A percentile compares a stretch with the other conserved stretches of the same genome.
These are phyloP conservation scores for Podaxis pistillaris DNA, from an alignment of 768 basidiomycete genomes.

Conservation along the genomic window DNA sequence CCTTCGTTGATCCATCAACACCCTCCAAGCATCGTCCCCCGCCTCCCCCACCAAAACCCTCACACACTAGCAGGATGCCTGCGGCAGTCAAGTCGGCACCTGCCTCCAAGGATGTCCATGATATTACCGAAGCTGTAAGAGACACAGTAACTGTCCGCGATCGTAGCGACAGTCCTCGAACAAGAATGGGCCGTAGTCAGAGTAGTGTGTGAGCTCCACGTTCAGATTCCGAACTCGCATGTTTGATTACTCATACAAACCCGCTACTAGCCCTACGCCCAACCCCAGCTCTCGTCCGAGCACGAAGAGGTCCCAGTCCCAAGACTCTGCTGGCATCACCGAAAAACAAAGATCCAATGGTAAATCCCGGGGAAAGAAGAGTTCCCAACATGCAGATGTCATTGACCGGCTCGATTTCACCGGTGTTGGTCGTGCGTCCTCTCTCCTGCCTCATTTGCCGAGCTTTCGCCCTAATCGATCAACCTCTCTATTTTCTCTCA, in stretches of 20 bases:
- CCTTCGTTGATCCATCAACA: conserved; percentile 43
- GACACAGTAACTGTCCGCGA: conserved; percentile 63
- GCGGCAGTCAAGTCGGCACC: conserved; percentile 11
- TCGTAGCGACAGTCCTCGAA: conserved; percentile 36
- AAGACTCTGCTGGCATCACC: conserved; percentile 37
- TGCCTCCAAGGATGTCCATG: conserved; percentile 21
- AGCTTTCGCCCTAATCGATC: conserved; percentile 18
- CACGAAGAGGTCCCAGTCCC: conserved; percentile 44
- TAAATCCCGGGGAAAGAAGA: conserved; percentile 61
- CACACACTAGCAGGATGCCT: conserved; percentile 2
- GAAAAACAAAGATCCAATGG: conserved; percentile 37
- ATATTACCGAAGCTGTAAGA: conserved; percentile 62
- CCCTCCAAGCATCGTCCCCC: conserved; percentile 27
- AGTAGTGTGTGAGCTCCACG: conserved; percentile 44
- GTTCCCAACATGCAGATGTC: conserved; percentile 81
- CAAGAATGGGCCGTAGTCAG: conserved; percentile 57
- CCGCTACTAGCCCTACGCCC: conserved; percentile 20
- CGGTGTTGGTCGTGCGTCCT: conserved; percentile 71
- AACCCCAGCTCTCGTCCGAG: conserved; percentile 28
- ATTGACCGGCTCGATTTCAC: conserved; percentile 88
- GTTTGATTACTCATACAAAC: conserved; percentile 18
- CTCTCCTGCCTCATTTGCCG: conserved; percentile 8
- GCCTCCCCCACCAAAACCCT: conserved; percentile 35
- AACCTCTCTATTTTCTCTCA: conserved; percentile 28
- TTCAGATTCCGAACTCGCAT: conserved; percentile 4